A percentile compares a stretch with the other conserved stretches of the same genome.
Evolutionary conservation across 805 yeast species (phyloP).

Genomic region (Pichia gijzeniarum): DNA sequence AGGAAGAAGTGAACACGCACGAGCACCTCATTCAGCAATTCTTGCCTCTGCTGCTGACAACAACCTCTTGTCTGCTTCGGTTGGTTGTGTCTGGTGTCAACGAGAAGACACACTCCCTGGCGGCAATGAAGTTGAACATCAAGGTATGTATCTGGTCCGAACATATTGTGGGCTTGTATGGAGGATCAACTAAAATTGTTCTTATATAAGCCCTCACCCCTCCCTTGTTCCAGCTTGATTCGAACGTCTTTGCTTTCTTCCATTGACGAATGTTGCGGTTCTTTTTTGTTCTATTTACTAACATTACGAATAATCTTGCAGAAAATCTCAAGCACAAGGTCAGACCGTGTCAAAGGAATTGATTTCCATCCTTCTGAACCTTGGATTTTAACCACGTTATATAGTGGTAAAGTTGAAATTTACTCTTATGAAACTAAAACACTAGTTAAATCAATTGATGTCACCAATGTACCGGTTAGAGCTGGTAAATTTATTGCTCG

Average conservation of each 20-base stretch:
- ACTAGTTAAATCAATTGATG: constrained; percentile 83
- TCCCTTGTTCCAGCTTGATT: too few species aligned
- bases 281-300: background rate
- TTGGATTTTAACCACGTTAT: constrained; percentile 88
- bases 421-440: constrained; percentile 89
- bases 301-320: constrained; percentile 22
- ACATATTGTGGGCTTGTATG: too few species aligned
- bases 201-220: too few species aligned
- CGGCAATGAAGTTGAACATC: constrained; percentile 43
- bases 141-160: constrained; percentile 29
- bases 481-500: constrained; percentile 93
- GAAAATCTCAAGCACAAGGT: constrained; percentile 82
- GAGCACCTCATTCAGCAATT: too few species aligned
- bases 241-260: too few species aligned
- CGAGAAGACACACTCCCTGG: background rate
- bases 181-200: too few species aligned
- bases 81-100: too few species aligned
- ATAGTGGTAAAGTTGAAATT: constrained; percentile 85
- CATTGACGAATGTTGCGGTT: too few species aligned
- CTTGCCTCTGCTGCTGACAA: too few species aligned
- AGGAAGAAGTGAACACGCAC: too few species aligned
- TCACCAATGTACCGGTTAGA: constrained; percentile 93
- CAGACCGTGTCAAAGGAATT: constrained; percentile 95
- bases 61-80: too few species aligned
- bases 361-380: constrained; percentile 98